Evolutionary conservation across 1,284 basidiomycete species (phyloP).

Genomic region (Volvariella surrecta): DNA sequence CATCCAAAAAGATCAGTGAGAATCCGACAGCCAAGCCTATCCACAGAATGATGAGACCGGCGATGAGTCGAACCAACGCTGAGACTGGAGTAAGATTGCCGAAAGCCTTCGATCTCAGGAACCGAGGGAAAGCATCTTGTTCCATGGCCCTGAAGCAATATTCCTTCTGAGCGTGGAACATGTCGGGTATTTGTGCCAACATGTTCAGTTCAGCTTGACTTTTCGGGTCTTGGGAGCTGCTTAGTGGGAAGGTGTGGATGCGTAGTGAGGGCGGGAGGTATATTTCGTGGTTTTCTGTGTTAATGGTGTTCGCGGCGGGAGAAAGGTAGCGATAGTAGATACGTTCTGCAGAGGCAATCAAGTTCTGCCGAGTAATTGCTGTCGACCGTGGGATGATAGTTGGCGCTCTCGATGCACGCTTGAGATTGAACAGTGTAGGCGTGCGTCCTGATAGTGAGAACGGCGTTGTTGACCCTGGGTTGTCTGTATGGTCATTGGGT

Average conservation of each 20-base stretch:
- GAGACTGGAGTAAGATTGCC: conserved; percentile 92
- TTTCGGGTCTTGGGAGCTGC: conserved; percentile 61
- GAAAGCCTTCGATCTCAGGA: conserved; percentile 93
- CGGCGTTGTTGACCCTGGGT: conserved; percentile 65
- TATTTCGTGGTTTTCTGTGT: conserved; percentile 80
- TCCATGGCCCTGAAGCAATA: conserved; percentile 97
- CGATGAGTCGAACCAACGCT: conserved; percentile 75
- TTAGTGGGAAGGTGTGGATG: conserved; percentile 72
- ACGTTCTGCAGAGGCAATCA: conserved; percentile 89
- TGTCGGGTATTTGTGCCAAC: conserved; percentile 89
- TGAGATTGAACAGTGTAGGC: conserved; percentile 61
- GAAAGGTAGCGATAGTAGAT: conserved; percentile 93
- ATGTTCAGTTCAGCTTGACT: conserved; percentile 63
- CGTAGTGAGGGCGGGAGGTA: conserved; percentile 87
- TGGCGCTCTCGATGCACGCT: conserved; percentile 72
- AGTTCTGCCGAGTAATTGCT: conserved; percentile 84
- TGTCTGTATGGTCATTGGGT: conserved; percentile 36
- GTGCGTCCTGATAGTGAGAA: conserved; percentile 69
- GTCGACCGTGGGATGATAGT: conserved; percentile 85
- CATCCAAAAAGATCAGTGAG: conserved; percentile 89
- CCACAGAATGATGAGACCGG: conserved; percentile 87
- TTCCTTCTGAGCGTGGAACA: conserved; percentile 96
- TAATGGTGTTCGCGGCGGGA: conserved; percentile 55
- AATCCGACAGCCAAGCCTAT: conserved; percentile 86
- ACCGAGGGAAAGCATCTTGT: conserved; percentile 94